Percentiles rank a stretch among this genome's conserved stretches.
Evolutionary conservation across 768 basidiomycete genomes (phyloP).

Genomic region (Gloeostereum incarnatum): DNA sequence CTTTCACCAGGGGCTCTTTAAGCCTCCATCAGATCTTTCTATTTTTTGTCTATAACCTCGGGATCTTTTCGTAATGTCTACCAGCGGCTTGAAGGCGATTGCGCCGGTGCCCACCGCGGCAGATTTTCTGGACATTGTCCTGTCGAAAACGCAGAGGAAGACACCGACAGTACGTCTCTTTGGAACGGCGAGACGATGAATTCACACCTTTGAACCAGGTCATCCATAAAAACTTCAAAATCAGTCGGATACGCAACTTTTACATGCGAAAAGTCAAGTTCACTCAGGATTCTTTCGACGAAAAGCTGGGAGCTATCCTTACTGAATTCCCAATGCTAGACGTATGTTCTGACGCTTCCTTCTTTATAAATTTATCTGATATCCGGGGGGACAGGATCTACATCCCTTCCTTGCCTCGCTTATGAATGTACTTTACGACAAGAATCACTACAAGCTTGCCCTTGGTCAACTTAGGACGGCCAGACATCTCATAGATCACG

Average conservation of each 20-base stretch:
- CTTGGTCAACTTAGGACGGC: conserved; percentile 95
- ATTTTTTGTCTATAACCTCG: too few species aligned
- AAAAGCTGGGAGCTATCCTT: conserved; percentile 89
- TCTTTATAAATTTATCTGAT: conserved; percentile 3
- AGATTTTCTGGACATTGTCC: conserved; percentile 90
- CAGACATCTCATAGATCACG: conserved; percentile 91
- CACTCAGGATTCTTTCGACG: conserved; percentile 93
- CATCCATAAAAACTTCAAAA: conserved; percentile 99
- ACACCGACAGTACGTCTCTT: conserved; percentile 72
- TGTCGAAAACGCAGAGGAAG: conserved; percentile 93
- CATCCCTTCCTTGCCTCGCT: conserved; percentile 95
- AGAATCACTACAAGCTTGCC: conserved; percentile 99
- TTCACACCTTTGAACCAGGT: conserved; percentile 38
- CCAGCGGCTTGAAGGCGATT: conserved; percentile 91
- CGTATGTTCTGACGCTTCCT: conserved; percentile 36
- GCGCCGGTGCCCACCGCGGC: conserved; percentile 96
- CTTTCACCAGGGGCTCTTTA: too few species aligned
- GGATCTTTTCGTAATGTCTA: conserved; percentile 39
- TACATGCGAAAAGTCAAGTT: conserved; percentile 99
- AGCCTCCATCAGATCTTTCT: too few species aligned
- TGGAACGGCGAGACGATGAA: background rate
- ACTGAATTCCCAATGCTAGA: conserved; percentile 97
- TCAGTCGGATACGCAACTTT: conserved; percentile 94
- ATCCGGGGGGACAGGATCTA: conserved; percentile 46
- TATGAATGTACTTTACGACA: conserved; percentile 98